Evolutionary conservation across 208 protist species (phyloP), one percentile per base, ranked within the genome.

Genomic region (Blechomonas ayalai): DNA sequence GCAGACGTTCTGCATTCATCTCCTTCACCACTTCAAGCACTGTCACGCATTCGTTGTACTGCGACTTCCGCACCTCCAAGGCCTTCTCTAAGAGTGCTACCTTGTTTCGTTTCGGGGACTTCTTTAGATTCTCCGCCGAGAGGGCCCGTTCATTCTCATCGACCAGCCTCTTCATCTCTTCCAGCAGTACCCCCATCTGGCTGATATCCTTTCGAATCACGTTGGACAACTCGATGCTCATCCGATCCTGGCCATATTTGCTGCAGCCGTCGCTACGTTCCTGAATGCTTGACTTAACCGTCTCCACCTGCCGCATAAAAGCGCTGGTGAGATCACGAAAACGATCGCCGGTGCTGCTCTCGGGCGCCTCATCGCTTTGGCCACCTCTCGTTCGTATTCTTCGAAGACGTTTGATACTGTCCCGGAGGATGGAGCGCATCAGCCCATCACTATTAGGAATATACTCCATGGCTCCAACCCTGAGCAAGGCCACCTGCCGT

Each of bases 381-480:
- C 78, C 78, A 3, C 70, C 68, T 35, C 57, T 68, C 27, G 27
- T 46, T 12, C 78, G 73, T 29, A 87, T 78, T 19, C 60, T 49
- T 27, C 70, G 69, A 20, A 87, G 56, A 8, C 78, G 73, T 16
- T 63, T 70, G 27, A 87, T 82, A 34, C 65, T 81, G 36, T 87
- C 78, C 5, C 78, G 78, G 46, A 87, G 55, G n/a, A 59, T 79
- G 9, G 78, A 75, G 24, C 73, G 64, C 69, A 71, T 76, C 47
- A 86, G 27, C 35, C 68, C 77, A 59, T 81, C 72, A 8, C 41
- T 59, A 46, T 58, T 82, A 24, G 77, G 77, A 13, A 86, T 38
- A 52, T 70, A 81, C 24, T 73, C 40, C 13, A 58, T 39, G 52
- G 69, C 68, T 13, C 22, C 25, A 33, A 36, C 2, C 43, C 2